phyloP scores from a whole-genome alignment of 805 yeast species.

The Kluyveromyces starmeri region DNA sequence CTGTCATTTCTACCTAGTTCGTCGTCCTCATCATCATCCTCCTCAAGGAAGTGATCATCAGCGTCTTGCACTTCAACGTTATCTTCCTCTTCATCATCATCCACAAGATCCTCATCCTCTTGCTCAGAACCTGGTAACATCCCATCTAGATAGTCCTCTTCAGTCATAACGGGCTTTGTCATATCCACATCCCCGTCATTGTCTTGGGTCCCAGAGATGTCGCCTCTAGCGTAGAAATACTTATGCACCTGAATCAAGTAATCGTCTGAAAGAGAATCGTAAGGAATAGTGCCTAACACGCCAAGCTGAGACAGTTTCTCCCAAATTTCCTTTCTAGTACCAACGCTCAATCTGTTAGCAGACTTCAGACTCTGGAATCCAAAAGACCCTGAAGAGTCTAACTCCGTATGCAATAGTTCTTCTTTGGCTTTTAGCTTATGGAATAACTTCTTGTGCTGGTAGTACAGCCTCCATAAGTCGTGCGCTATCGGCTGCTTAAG shows the following conservation, averaged over 20 bases:
- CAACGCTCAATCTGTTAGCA: constrained; percentile 10
- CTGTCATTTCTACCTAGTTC: no score
- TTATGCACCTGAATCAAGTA: constrained; percentile 25
- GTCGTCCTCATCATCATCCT: constrained; percentile 10
- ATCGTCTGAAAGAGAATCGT: constrained; percentile 23
- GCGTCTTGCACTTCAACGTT: constrained; percentile 8
- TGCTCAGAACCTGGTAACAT: constrained; percentile 2
- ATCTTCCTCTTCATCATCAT: constrained; percentile 7
- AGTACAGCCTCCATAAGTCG: constrained; percentile 21
- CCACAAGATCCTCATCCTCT: constrained; percentile 6
- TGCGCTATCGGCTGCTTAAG: constrained; percentile 28
- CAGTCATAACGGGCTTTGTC: constrained; percentile 1
- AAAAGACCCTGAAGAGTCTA: not conserved
- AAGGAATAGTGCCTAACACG: constrained; percentile 27
- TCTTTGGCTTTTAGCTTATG: constrained; percentile 14
- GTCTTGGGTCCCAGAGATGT: not conserved
- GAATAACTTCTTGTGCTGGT: constrained; percentile 20
- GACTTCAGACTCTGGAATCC: constrained; percentile 5
- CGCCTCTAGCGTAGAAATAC: constrained; percentile 22
- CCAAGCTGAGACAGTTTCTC: constrained; percentile 24
- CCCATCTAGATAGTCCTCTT: not conserved
- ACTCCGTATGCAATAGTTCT: constrained; percentile 3
- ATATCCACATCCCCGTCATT: not conserved
- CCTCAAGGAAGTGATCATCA: constrained; percentile 10
- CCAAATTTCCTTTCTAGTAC: constrained; percentile 26